A percentile compares a stretch with the other conserved stretches of the same genome.
Evolutionary conservation across 495 filamentous ascomycete species (phyloP).

Genomic region (Pyrenula aspistea): DNA sequence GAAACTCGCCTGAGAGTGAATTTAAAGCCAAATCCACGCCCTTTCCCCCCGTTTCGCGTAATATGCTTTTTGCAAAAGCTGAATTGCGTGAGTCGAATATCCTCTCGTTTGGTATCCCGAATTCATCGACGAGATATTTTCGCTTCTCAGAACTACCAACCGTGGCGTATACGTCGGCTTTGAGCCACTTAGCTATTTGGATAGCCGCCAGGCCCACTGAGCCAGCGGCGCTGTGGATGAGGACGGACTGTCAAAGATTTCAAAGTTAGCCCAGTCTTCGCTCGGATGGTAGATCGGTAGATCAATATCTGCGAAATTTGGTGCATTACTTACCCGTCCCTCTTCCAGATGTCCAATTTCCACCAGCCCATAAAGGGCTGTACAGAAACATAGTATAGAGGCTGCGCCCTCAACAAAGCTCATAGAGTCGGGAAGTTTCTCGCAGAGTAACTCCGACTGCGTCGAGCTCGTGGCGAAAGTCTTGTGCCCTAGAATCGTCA

Average conservation of each 20-base stretch:
- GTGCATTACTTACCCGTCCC: conserved; percentile 12
- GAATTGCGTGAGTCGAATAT: conserved; percentile 40
- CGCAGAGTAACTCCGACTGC: background rate
- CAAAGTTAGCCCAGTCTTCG: conserved; percentile 39
- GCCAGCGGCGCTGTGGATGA: conserved; percentile 48
- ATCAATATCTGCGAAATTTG: too few relatives aligned
- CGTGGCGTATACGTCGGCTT: conserved; percentile 46
- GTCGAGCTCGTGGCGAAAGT: background rate
- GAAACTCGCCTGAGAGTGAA: conserved; percentile 25
- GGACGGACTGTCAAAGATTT: conserved; percentile 39
- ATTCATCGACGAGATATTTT: conserved; percentile 32
- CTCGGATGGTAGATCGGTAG: conserved; percentile 27
- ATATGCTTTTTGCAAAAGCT: conserved; percentile 29
- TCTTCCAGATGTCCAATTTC: conserved; percentile 16
- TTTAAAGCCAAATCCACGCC: conserved; percentile 49
- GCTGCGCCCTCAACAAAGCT: conserved; percentile 17
- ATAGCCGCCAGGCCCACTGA: conserved; percentile 52
- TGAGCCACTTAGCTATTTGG: conserved; percentile 36
- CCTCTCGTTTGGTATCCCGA: conserved; percentile 36
- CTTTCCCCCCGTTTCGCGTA: conserved; percentile 17
- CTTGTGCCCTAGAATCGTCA: conserved; percentile 8
- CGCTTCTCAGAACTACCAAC: conserved; percentile 41
- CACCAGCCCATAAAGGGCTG: conserved; percentile 21
- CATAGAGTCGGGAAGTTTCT: conserved; percentile 13
- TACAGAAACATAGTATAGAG: conserved; percentile 16